Evolutionary conservation across 2,329 filamentous ascomycete species (phyloP), one percentile per base, ranked within the genome.

Genomic region (Clonostachys solani): DNA sequence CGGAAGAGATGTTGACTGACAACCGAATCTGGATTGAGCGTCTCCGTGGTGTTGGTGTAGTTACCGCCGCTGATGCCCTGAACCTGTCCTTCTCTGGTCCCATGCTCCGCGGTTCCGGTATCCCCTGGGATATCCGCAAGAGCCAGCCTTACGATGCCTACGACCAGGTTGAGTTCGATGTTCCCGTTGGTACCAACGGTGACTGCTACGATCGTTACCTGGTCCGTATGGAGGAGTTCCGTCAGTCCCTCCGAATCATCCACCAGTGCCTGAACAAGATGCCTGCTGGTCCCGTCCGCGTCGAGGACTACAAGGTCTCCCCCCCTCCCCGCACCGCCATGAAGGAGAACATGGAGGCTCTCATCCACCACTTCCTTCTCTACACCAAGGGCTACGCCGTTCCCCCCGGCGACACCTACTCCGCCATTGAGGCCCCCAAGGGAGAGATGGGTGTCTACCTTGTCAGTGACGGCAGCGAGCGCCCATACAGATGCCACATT

Each of bases 281-380:
- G 89, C 92, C 95, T 43, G 80, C 89, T 43, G 94, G 94, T 29
- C 94, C 94, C 45, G 82, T 97, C 64, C 88, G 92, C 57, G 90
- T 96, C 40, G 94, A 99, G 73, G 94, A 99, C 72, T 99, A 97
- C 84, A 99, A 99, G 83, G 83, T 99, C 62, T 87, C 89, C 4
- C 94, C 94, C 18, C 94, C 94, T 52, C 95, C 94, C n/a, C 86
- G 94, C 63, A 80, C 89, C 41, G 94, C 94, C 62, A 99, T 99
- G 94, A 99, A 99, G 82, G 94, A 99, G 83, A 99, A 99, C 78
- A 99, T 99, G 95, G 94, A 99, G 75, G 92, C 94, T 37, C 82
- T 99, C 40, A 99, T 99, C 66, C 94, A 99, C 75, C 94, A 99
- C 78, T 99, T 99, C 81, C 75, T 99, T 56, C 84, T 99, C 46